Conservation (phyloP, 2,329 filamentous ascomycete genomes). For the Talaromyces sp. region DNA sequence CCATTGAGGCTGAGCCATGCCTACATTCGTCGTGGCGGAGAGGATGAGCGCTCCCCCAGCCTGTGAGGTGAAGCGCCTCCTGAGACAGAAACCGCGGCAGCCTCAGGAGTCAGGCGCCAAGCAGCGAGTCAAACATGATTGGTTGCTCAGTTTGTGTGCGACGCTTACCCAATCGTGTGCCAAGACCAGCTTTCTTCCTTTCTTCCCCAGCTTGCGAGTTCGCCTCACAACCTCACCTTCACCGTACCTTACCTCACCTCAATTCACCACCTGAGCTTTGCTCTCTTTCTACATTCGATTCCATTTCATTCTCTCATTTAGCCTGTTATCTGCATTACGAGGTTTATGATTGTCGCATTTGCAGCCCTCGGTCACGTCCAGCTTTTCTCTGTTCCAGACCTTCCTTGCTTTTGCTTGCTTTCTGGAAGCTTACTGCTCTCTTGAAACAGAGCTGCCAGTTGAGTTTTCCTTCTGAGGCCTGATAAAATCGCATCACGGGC, state of each 20-base stretch:
- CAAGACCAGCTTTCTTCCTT: conserved; percentile 1
- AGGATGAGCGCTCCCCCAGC: not conserved
- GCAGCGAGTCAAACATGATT: not conserved
- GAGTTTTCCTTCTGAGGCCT: conserved; percentile 12
- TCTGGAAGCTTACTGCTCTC: conserved; percentile 13
- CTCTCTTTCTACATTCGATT: not conserved
- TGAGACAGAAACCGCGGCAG: not conserved
- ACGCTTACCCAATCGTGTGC: not conserved
- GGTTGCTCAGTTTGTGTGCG: conserved; percentile 3
- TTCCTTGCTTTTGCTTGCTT: too few species aligned
- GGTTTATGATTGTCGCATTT: not conserved
- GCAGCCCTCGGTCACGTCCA: not conserved
- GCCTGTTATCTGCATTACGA: not conserved
- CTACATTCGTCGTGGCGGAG: not conserved
- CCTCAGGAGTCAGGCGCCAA: not conserved
- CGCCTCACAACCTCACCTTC: not conserved
- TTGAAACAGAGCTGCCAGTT: conserved; percentile 19
- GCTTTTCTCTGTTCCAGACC: not conserved
- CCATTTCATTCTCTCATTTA: not conserved
- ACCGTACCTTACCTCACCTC: not conserved
- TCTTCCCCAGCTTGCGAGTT: not conserved
- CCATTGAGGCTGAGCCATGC: conserved; percentile 2
- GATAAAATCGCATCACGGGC: conserved; percentile 24
- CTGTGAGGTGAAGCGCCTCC: not conserved
- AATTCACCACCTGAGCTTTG: not conserved